phyloP scores from a whole-genome alignment of 78 protist genomes.

The Tieghemostelium lacteum region DNA sequence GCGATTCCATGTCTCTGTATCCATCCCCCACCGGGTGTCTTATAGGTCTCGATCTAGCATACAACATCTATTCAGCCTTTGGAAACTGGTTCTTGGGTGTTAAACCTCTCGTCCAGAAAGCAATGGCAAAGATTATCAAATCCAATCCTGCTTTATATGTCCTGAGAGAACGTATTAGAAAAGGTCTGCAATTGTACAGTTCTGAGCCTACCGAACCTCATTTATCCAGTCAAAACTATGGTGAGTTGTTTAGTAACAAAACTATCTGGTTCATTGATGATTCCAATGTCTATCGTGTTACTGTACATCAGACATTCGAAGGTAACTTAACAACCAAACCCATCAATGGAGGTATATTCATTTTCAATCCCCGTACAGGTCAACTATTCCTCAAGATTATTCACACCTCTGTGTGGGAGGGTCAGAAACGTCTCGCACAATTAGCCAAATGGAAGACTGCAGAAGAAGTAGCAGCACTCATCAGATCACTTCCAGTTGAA shows the following conservation, averaged over 20 bases:
- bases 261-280: conserved; percentile 99
- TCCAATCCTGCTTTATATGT: conserved; percentile 98
- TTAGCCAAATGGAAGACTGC: conserved; percentile 99
- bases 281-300: conserved; percentile 99
- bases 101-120: conserved; percentile 95
- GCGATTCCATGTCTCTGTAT: conserved; percentile 97
- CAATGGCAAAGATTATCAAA: conserved; percentile 97
- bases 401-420: conserved; percentile 99
- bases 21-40: conserved; percentile 99
- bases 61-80: conserved; percentile 96
- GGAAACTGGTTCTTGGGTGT: conserved; percentile 99
- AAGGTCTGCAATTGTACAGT: conserved; percentile 98
- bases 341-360: conserved; percentile 99
- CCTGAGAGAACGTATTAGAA: conserved; percentile 99
- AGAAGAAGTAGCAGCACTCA: conserved; percentile 99
- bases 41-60: conserved; percentile 99
- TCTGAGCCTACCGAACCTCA: conserved; percentile 95
- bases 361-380: conserved; percentile 99
- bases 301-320: conserved; percentile 99
- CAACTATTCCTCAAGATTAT: conserved; percentile 99
- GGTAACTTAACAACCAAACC: conserved; percentile 98
- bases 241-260: conserved; percentile 98
- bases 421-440: conserved; percentile 99
- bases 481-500: conserved; percentile 98
- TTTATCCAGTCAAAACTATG: conserved; percentile 95